phyloP scores from a whole-genome alignment of 192 early-diverging fungal genomes.

The Gaertneriomyces semiglobifer region DNA sequence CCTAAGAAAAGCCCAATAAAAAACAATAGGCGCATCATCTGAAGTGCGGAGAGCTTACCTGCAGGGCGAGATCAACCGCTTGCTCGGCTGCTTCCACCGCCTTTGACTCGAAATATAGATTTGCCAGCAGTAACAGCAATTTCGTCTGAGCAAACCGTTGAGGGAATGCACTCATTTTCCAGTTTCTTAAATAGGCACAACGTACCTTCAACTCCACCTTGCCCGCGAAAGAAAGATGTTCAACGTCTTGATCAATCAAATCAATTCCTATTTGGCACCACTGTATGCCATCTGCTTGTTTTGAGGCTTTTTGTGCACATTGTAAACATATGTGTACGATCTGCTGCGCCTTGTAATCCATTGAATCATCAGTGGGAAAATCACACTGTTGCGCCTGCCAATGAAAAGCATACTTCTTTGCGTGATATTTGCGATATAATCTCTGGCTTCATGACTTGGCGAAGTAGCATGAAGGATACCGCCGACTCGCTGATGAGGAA shows the following conservation, averaged over 20 bases:
- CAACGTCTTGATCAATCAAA: not conserved
- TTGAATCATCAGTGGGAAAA: not conserved
- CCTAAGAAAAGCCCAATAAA: not conserved
- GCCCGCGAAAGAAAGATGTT: not conserved
- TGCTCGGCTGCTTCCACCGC: conserved; percentile 12
- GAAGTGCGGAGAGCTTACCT: conserved; percentile 3
- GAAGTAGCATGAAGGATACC: conserved; percentile 27
- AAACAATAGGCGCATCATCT: not conserved
- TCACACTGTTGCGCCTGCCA: too few relatives aligned
- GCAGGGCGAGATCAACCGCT: conserved; percentile 10
- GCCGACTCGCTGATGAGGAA: conserved; percentile 6
- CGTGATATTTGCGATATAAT: not conserved
- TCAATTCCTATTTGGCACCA: conserved; percentile 20
- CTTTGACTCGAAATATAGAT: conserved; percentile 5
- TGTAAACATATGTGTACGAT: conserved; percentile 13
- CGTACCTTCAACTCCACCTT: conserved; percentile 7
- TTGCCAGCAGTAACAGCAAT: conserved; percentile 11
- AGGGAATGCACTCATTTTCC: not conserved
- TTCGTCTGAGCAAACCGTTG: not conserved
- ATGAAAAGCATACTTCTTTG: too few relatives aligned
- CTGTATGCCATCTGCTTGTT: conserved; percentile 17
- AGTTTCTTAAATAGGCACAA: not conserved
- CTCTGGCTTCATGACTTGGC: not conserved
- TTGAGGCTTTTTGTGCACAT: conserved; percentile 9
- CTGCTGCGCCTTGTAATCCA: not conserved